A percentile compares a stretch with the other conserved stretches of the same genome.
Conservation (phyloP, 2,329 filamentous ascomycete species). For the Colletotrichum orbiculare region DNA sequence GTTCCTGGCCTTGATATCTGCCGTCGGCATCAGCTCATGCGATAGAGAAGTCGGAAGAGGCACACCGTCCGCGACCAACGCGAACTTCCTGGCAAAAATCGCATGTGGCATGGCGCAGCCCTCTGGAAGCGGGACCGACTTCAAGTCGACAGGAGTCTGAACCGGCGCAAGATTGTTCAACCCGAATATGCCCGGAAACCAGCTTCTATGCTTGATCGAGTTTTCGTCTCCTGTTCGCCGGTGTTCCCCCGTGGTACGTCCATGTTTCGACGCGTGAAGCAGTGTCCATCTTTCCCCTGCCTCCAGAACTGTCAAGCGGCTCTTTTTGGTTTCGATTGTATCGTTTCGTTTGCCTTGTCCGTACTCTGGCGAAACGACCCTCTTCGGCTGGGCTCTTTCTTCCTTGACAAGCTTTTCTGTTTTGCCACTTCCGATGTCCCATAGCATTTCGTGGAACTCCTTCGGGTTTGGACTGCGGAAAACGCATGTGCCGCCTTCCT, state of each 20-base stretch:
- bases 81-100: slow-evolving; percentile 57
- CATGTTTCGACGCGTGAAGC: slow-evolving; percentile 8
- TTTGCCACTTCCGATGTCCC: slow-evolving; percentile 44
- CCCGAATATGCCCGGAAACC: slow-evolving; percentile 27
- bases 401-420: slow-evolving; percentile 50
- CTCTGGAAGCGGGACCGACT: slow-evolving; percentile 45
- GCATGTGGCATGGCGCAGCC: slow-evolving; percentile 54
- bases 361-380: slow-evolving; percentile 19
- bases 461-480: slow-evolving; percentile 51
- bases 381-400: slow-evolving; percentile 41
- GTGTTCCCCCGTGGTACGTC: background rate
- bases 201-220: slow-evolving; percentile 15
- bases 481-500: slow-evolving; percentile 50
- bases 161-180: slow-evolving; percentile 27
- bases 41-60: slow-evolving; percentile 48
- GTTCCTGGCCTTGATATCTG: slow-evolving; percentile 54
- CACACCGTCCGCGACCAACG: slow-evolving; percentile 46
- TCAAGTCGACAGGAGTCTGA: slow-evolving; percentile 12
- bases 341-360: slow-evolving; percentile 38
- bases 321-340: background rate
- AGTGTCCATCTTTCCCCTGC: background rate
- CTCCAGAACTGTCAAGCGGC: background rate
- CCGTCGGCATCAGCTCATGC: slow-evolving; percentile 52
- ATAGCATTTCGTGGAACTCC: slow-evolving; percentile 55
- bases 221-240: background rate